Conservation (phyloP, 441 rosid species). For the Capsella rubella region DNA sequence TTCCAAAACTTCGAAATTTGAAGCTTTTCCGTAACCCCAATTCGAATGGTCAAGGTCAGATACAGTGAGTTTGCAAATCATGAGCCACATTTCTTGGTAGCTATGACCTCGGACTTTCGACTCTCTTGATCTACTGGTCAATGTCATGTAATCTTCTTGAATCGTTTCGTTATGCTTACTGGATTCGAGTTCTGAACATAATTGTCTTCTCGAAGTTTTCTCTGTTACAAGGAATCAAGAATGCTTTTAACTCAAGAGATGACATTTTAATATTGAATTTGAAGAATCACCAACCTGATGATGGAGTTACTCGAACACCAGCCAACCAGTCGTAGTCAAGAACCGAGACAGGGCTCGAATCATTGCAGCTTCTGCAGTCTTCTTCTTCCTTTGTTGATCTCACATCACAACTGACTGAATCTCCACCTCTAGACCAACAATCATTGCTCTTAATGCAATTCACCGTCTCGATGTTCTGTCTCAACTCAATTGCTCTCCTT, state of each 20-base stretch:
- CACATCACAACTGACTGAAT: conserved; percentile 33
- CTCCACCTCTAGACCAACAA: conserved; percentile 14
- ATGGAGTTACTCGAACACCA: conserved; percentile 42
- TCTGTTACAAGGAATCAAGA: conserved; percentile 42
- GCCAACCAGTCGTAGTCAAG: conserved; percentile 70
- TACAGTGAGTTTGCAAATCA: conserved; percentile 50
- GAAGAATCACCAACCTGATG: conserved; percentile 51
- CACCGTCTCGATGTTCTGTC: conserved; percentile 27
- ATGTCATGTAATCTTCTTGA: conserved; percentile 31
- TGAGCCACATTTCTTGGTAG: conserved; percentile 46
- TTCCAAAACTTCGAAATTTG: conserved; percentile 49
- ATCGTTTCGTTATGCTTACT: conserved; percentile 11
- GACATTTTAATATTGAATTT: background rate
- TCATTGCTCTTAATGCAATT: background rate
- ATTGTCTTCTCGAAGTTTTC: conserved; percentile 51
- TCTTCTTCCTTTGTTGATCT: conserved; percentile 39
- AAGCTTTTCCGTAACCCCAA: conserved; percentile 43
- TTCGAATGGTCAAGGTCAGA: conserved; percentile 44
- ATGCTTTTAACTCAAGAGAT: conserved; percentile 3
- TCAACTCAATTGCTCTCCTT: conserved; percentile 27
- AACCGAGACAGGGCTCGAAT: conserved; percentile 93
- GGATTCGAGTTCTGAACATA: conserved; percentile 49
- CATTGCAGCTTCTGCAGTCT: conserved; percentile 60
- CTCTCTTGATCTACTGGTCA: conserved; percentile 40
- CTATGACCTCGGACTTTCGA: conserved; percentile 1